Evolutionary conservation across 1,284 basidiomycete species (phyloP).

Genomic region (Earliella scabrosa): DNA sequence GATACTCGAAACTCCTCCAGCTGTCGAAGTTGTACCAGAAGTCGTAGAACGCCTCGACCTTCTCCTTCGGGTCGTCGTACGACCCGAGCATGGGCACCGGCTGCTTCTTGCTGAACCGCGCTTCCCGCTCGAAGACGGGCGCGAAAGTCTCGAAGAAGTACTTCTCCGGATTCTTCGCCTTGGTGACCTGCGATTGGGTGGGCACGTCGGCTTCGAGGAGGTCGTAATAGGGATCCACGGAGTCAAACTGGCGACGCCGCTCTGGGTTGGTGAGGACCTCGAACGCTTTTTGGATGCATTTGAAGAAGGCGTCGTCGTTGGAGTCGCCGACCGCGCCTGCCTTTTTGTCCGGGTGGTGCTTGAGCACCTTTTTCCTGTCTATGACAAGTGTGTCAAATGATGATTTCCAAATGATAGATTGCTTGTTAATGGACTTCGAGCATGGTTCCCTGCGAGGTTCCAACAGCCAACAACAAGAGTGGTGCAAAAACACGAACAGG

Average conservation of each 20-base stretch:
- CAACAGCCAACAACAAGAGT: too few species aligned
- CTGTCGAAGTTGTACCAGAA: conserved; percentile 99
- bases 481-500: too few species aligned
- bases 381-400: conserved; percentile 2
- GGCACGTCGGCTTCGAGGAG: conserved; percentile 83
- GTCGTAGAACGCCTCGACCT: conserved; percentile 95
- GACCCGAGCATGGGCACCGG: conserved; percentile 88
- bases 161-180: conserved; percentile 53
- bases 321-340: conserved; percentile 73
- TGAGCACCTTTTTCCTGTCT: conserved; percentile 99
- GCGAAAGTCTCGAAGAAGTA: conserved; percentile 68
- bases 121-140: conserved; percentile 90
- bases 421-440: too few species aligned
- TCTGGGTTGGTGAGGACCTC: conserved; percentile 91
- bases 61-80: conserved; percentile 75
- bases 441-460: too few species aligned
- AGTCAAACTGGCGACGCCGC: conserved; percentile 95
- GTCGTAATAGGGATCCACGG: conserved; percentile 82
- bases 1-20: conserved; percentile 98
- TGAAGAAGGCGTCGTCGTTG: conserved; percentile 99
- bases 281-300: conserved; percentile 97
- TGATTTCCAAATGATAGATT: too few species aligned
- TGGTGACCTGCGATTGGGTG: conserved; percentile 68
- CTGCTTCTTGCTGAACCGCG: conserved; percentile 87
- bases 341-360: conserved; percentile 99